Conservation (phyloP, 2,329 filamentous ascomycete genomes). For the Chrysoporthe cubensis region DNA sequence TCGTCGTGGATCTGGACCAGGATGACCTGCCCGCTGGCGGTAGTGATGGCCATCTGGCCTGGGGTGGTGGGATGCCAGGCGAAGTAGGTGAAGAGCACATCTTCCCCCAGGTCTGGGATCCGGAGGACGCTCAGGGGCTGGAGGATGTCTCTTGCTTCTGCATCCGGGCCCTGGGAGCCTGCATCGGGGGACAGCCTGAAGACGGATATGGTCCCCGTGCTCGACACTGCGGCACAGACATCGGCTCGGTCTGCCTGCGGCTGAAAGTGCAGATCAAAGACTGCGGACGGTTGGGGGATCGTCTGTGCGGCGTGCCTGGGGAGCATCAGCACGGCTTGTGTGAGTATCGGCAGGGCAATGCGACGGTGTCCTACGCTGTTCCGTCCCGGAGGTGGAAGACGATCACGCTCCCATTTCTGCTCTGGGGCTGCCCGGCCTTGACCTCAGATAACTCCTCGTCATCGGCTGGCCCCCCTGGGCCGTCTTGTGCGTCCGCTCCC, state of each 20-base stretch:
- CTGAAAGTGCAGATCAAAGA: conserved; percentile 86
- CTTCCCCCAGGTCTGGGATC: conserved; percentile 55
- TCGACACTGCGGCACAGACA: conserved; percentile 76
- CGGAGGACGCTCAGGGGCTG: conserved; percentile 49
- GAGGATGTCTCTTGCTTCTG: conserved; percentile 31
- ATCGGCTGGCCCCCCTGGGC: background rate
- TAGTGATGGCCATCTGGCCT: conserved; percentile 68
- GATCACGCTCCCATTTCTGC: conserved; percentile 73
- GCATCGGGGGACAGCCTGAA: conserved; percentile 54
- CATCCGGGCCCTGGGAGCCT: background rate
- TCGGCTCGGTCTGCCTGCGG: conserved; percentile 49
- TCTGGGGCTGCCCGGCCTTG: conserved; percentile 51
- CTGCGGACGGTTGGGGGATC: conserved; percentile 67
- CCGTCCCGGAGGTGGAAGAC: conserved; percentile 61
- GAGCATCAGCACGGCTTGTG: conserved; percentile 28
- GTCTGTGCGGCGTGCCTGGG: conserved; percentile 61
- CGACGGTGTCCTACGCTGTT: conserved; percentile 56
- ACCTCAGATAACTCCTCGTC: conserved; percentile 33
- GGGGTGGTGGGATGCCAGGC: conserved; percentile 67
- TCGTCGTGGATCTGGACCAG: conserved; percentile 53
- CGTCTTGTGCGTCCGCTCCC: conserved; percentile 31
- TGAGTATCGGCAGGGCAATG: conserved; percentile 11
- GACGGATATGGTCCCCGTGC: conserved; percentile 71
- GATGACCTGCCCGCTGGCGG: conserved; percentile 68
- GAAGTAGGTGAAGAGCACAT: conserved; percentile 71